A percentile compares a stretch with the other conserved stretches of the same genome.
Evolutionary conservation across 2,329 filamentous ascomycete genomes (phyloP).

Genomic region (Pochonia chlamydosporia): DNA sequence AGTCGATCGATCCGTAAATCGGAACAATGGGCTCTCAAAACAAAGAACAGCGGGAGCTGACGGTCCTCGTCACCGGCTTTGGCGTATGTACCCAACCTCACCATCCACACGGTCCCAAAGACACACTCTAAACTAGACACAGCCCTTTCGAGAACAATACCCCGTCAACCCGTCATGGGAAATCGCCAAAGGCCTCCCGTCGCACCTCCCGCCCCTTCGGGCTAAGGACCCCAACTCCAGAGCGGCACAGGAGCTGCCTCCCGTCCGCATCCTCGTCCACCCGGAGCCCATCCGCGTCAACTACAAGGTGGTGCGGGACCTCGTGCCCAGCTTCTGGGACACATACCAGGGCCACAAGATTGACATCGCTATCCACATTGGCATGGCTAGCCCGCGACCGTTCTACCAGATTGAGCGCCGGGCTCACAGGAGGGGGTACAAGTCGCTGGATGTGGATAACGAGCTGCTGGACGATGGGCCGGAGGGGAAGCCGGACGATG

Average conservation of each 20-base stretch:
- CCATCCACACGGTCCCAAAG: background rate
- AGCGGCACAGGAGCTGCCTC: slow-evolving; percentile 25
- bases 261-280: slow-evolving; percentile 59
- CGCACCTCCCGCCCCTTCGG: slow-evolving; percentile 49
- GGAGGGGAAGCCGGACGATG: slow-evolving; percentile 38
- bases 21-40: slow-evolving; percentile 30
- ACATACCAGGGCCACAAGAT: slow-evolving; percentile 33
- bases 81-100: slow-evolving; percentile 36
- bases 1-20: too few species aligned
- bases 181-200: slow-evolving; percentile 64
- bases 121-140: slow-evolving; percentile 5
- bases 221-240: slow-evolving; percentile 32
- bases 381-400: slow-evolving; percentile 63
- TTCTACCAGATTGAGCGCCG: slow-evolving; percentile 66
- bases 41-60: slow-evolving; percentile 42
- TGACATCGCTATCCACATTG: slow-evolving; percentile 71
- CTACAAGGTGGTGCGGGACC: slow-evolving; percentile 59
- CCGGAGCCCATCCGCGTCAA: slow-evolving; percentile 63
- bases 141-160: slow-evolving; percentile 72
- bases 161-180: slow-evolving; percentile 76
- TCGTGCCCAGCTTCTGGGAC: slow-evolving; percentile 60
- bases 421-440: slow-evolving; percentile 68
- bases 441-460: slow-evolving; percentile 63
- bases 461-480: slow-evolving; percentile 46
- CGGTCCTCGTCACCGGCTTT: slow-evolving; percentile 57